Conservation (phyloP, 768 basidiomycete species). For the Tricholoma sp. region DNA sequence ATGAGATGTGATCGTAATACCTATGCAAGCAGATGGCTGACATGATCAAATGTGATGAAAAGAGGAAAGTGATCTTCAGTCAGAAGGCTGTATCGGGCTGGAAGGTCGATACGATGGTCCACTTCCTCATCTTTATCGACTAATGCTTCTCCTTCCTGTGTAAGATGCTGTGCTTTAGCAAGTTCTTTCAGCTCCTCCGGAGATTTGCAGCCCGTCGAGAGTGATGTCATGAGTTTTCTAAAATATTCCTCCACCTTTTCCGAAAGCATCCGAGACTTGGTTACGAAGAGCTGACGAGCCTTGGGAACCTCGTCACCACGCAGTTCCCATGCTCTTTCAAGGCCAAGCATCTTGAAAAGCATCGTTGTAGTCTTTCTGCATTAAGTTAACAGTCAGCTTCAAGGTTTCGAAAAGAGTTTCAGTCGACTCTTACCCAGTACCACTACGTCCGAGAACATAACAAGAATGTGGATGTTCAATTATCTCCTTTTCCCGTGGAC, state of each 20-base stretch:
- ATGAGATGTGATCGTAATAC: not conserved
- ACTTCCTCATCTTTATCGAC: constrained; percentile 39
- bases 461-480: constrained; percentile 57
- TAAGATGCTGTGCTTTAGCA: constrained; percentile 11
- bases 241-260: constrained; percentile 72
- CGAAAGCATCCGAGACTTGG: constrained; percentile 61
- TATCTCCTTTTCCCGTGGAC: constrained; percentile 48
- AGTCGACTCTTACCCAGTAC: constrained; percentile 58
- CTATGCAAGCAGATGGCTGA: constrained; percentile 21
- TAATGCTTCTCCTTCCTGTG: constrained; percentile 19
- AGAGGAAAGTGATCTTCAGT: constrained; percentile 61
- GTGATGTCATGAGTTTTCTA: constrained; percentile 40
- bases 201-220: constrained; percentile 30
- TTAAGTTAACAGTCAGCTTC: not conserved
- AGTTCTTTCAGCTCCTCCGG: constrained; percentile 32
- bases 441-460: constrained; percentile 66
- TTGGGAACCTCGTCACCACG: constrained; percentile 30
- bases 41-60: constrained; percentile 63
- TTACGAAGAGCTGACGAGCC: constrained; percentile 69
- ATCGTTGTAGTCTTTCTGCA: constrained; percentile 71
- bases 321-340: constrained; percentile 51
- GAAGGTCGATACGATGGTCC: constrained; percentile 39
- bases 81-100: constrained; percentile 49
- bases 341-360: constrained; percentile 69
- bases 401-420: not conserved